Evolutionary conservation across 2,329 filamentous ascomycete species (phyloP).

Genomic region (Zymoseptoria crescenta): DNA sequence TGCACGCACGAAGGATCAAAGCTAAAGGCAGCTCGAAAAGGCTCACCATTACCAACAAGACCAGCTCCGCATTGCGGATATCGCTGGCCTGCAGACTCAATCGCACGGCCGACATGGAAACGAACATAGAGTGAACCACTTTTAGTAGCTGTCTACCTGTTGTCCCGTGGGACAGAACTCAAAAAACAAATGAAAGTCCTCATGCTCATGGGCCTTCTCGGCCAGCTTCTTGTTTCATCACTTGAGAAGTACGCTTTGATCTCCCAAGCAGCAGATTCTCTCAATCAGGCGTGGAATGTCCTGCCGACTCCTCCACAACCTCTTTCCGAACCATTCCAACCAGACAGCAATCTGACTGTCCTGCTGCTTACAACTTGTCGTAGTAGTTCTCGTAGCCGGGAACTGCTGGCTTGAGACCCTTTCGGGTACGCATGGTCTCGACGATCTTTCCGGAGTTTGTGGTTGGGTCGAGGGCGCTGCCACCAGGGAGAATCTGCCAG

Average conservation of each 20-base stretch:
- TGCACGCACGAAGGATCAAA: neutral
- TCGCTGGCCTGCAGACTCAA: neutral
- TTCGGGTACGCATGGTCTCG: conserved; percentile 90
- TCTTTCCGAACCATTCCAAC: conserved; percentile 7
- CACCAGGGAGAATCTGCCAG: conserved; percentile 94
- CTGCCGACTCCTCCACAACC: conserved; percentile 16
- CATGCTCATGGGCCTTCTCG: neutral
- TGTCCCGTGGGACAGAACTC: neutral
- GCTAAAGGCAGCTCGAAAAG: neutral
- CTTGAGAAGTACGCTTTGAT: neutral
- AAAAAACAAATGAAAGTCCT: neutral
- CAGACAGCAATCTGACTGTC: conserved; percentile 10
- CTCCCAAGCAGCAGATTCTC: neutral
- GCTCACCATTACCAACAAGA: neutral
- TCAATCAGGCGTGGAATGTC: conserved; percentile 10
- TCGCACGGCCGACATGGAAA: neutral
- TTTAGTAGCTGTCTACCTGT: neutral
- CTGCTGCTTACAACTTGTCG: conserved; percentile 30
- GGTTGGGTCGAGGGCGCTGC: conserved; percentile 75
- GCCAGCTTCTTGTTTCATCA: neutral
- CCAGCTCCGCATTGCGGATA: neutral
- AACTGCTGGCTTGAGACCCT: conserved; percentile 96
- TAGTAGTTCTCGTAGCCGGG: conserved; percentile 76
- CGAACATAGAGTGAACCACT: neutral
- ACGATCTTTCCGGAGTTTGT: conserved; percentile 79